phyloP scores from a whole-genome alignment of 2,329 filamentous ascomycete genomes.

The Thelonectria blattea region DNA sequence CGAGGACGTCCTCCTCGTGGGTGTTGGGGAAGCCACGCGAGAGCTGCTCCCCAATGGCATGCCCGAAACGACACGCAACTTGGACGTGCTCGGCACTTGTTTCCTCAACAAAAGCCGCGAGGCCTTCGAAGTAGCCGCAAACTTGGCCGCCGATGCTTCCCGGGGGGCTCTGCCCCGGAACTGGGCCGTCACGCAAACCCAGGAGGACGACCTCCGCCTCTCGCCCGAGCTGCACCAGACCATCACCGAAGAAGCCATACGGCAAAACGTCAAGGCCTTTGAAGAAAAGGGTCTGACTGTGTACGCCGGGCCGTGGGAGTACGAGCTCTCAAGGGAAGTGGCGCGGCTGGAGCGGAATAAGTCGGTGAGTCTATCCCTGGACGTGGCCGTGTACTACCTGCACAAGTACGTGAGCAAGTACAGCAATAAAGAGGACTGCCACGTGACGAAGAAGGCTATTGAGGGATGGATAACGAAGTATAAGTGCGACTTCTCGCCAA shows the following conservation, averaged over 20 bases:
- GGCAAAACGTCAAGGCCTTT: not conserved
- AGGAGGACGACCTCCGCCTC: not conserved
- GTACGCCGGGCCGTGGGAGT: constrained; percentile 7
- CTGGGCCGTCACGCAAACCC: constrained; percentile 4
- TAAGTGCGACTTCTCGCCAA: not conserved
- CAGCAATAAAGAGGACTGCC: not conserved
- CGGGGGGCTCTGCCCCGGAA: not conserved
- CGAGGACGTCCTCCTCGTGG: too few relatives aligned
- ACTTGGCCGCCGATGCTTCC: too few relatives aligned
- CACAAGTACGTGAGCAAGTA: not conserved
- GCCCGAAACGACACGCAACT: too few relatives aligned
- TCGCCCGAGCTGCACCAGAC: not conserved
- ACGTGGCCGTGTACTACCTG: not conserved
- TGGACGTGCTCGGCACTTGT: not conserved
- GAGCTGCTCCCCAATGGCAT: too few relatives aligned
- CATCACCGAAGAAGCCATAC: not conserved
- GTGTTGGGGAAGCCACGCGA: too few relatives aligned
- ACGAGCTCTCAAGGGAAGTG: not conserved
- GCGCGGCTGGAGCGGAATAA: not conserved
- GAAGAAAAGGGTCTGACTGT: not conserved
- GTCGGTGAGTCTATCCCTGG: not conserved
- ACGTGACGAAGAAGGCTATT: not conserved
- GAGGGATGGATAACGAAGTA: not conserved
- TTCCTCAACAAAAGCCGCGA: not conserved
- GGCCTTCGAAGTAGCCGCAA: not conserved